Conservation (phyloP, 192 early-diverging fungal species). For the Lunasporangiospora selenospora region DNA sequence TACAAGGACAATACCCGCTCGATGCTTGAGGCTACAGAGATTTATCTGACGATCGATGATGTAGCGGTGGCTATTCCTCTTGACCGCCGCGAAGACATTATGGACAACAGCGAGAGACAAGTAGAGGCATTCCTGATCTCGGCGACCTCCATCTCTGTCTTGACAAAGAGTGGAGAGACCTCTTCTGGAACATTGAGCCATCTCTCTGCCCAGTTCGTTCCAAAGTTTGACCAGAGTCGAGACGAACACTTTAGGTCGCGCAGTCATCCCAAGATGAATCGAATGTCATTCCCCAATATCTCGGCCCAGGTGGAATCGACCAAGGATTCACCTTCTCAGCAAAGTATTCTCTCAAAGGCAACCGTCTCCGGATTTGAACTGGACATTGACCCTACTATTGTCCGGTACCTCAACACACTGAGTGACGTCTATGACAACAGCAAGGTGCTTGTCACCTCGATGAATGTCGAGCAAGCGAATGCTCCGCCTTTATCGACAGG, state of each 20-base stretch:
- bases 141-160: slow-evolving; percentile 60
- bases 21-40: slow-evolving; percentile 59
- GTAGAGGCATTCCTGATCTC: slow-evolving; percentile 70
- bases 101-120: slow-evolving; percentile 39
- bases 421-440: slow-evolving; percentile 67
- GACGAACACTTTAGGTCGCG: slow-evolving; percentile 62
- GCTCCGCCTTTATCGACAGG: slow-evolving; percentile 1
- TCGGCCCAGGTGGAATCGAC: slow-evolving; percentile 55
- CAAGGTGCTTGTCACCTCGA: slow-evolving; percentile 59
- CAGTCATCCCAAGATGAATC: slow-evolving; percentile 62
- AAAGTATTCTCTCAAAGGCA: slow-evolving; percentile 58
- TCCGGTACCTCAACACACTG: slow-evolving; percentile 69
- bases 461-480: slow-evolving; percentile 50
- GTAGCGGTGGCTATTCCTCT: slow-evolving; percentile 73
- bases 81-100: slow-evolving; percentile 45
- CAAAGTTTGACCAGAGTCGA: slow-evolving; percentile 63
- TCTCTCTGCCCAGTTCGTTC: slow-evolving; percentile 74
- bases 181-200: slow-evolving; percentile 61
- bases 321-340: slow-evolving; percentile 44
- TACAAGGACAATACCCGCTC: slow-evolving; percentile 57
- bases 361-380: slow-evolving; percentile 75
- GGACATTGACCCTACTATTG: slow-evolving; percentile 71
- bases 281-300: slow-evolving; percentile 58
- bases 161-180: slow-evolving; percentile 63
- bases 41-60: slow-evolving; percentile 59